A percentile compares a stretch with the other conserved stretches of the same genome.
Conservation (phyloP, 1,139 yeast species). For the Candida labiduridarum region DNA sequence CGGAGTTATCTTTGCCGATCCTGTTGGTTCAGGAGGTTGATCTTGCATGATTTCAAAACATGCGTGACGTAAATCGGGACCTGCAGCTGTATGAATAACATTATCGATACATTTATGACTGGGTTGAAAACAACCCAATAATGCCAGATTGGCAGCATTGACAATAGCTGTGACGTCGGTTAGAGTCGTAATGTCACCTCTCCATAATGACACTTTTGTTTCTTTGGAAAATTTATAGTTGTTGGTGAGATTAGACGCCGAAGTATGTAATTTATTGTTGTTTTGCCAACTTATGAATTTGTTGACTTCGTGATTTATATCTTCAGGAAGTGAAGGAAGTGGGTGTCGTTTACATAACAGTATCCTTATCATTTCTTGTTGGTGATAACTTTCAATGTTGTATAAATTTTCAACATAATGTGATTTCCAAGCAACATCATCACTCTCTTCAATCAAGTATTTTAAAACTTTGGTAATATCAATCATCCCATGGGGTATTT, state of each 20-base stretch:
- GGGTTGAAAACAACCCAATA: constrained; percentile 14
- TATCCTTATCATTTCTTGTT: constrained; percentile 8
- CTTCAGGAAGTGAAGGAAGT: constrained; percentile 1
- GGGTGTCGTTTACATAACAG: constrained; percentile 10
- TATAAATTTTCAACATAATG: constrained; percentile 3
- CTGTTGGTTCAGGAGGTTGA: constrained; percentile 7
- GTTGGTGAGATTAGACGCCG: neutral
- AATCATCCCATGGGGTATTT: neutral
- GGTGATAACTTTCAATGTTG: constrained; percentile 9
- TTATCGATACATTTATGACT: constrained; percentile 14
- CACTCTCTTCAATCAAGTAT: constrained; percentile 5
- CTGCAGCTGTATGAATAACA: constrained; percentile 11
- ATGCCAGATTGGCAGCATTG: constrained; percentile 12
- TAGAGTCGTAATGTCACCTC: constrained; percentile 13
- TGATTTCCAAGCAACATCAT: constrained; percentile 5
- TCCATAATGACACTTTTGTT: constrained; percentile 10
- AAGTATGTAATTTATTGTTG: constrained; percentile 6
- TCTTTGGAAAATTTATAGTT: constrained; percentile 1
- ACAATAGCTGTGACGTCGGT: constrained; percentile 11
- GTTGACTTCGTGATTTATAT: constrained; percentile 7
- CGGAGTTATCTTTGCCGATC: constrained; percentile 8
- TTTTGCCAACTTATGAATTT: constrained; percentile 6
- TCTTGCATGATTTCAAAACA: constrained; percentile 11
- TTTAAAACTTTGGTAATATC: constrained; percentile 3
- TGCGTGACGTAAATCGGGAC: constrained; percentile 12